A percentile compares a stretch with the other conserved stretches of the same genome.
Conservation (phyloP, 176 grass and related monocot genomes). For the Lolium multiflorum region DNA sequence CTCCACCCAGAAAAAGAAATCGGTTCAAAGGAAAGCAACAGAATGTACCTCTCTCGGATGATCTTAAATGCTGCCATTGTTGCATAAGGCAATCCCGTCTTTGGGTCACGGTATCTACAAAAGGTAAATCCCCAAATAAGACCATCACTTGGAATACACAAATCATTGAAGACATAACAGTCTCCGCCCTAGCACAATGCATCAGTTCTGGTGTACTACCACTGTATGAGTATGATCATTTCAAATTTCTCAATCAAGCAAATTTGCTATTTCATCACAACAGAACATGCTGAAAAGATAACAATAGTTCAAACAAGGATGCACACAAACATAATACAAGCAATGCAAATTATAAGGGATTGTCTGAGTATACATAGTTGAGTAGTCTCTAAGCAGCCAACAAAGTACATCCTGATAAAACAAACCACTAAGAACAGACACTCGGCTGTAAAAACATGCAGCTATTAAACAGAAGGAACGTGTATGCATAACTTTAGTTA, state of each 20-base stretch:
- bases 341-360: background rate
- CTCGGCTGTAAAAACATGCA: constrained; percentile 6
- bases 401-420: background rate
- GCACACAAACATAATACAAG: constrained; percentile 1
- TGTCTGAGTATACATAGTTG: background rate
- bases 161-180: constrained; percentile 21
- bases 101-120: constrained; percentile 88
- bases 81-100: constrained; percentile 91
- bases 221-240: constrained; percentile 22
- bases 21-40: background rate
- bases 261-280: background rate
- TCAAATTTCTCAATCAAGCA: constrained; percentile 30
- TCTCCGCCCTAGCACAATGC: constrained; percentile 24
- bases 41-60: constrained; percentile 69
- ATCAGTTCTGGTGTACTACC: constrained; percentile 10
- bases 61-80: constrained; percentile 88
- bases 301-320: background rate
- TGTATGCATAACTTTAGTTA: background rate
- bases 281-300: background rate
- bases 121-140: constrained; percentile 41
- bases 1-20: too few species aligned
- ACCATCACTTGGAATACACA: constrained; percentile 24
- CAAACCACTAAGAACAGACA: background rate
- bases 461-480: background rate
- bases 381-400: background rate